Conservation (phyloP, 768 basidiomycete genomes). For the Amanita polypyramis region DNA sequence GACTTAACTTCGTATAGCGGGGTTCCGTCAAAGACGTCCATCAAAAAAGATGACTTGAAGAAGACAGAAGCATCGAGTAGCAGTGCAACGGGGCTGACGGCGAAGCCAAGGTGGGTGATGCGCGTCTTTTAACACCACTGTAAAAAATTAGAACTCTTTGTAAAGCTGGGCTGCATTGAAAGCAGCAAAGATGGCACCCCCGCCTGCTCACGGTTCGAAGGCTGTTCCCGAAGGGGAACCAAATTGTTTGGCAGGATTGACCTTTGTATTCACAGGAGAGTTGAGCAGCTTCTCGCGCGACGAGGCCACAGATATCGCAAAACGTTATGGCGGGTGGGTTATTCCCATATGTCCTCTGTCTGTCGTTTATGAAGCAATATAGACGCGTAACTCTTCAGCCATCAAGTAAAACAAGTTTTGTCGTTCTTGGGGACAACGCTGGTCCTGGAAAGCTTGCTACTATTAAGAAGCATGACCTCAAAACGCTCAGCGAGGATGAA, state of each 20-base stretch:
- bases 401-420: slow-evolving; percentile 82
- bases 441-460: slow-evolving; percentile 82
- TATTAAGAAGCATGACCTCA: slow-evolving; percentile 72
- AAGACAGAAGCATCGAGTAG: not conserved
- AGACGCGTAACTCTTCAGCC: slow-evolving; percentile 85
- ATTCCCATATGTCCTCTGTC: not conserved
- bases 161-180: slow-evolving; percentile 24
- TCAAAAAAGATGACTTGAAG: not conserved
- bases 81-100: not conserved
- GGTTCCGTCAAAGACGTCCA: slow-evolving; percentile 44
- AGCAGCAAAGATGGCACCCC: slow-evolving; percentile 54
- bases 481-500: slow-evolving; percentile 75
- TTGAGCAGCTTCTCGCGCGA: slow-evolving; percentile 79
- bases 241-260: slow-evolving; percentile 72
- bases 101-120: not conserved
- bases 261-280: slow-evolving; percentile 96
- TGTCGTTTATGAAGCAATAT: not conserved
- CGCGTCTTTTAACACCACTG: not conserved
- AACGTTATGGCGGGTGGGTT: slow-evolving; percentile 85
- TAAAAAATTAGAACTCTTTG: not conserved
- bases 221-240: slow-evolving; percentile 61
- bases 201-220: slow-evolving; percentile 57
- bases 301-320: slow-evolving; percentile 78
- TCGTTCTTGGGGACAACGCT: slow-evolving; percentile 80
- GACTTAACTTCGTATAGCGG: not conserved